phyloP scores from a whole-genome alignment of 2,329 filamentous ascomycete species.

The Fusarium chlamydosporum region DNA sequence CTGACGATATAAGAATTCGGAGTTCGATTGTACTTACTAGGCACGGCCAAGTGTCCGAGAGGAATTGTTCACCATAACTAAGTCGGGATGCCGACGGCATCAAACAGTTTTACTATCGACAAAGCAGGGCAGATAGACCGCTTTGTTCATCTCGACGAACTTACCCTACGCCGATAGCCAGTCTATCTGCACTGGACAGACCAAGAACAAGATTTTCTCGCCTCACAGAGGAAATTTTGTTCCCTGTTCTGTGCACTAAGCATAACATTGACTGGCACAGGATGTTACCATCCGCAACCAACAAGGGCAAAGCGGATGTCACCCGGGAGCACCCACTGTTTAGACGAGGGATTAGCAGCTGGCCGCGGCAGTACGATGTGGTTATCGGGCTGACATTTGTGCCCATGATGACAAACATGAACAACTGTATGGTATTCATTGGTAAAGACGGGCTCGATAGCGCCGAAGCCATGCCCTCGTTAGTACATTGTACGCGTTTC shows the following conservation, averaged over 20 bases:
- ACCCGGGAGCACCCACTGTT: conserved; percentile 31
- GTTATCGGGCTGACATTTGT: conserved; percentile 35
- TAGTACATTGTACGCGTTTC: conserved; percentile 9
- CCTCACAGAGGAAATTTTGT: conserved; percentile 16
- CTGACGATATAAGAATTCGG: too few relatives aligned
- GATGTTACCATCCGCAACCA: conserved; percentile 27
- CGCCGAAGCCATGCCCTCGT: conserved; percentile 16
- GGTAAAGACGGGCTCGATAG: conserved; percentile 12
- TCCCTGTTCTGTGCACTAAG: conserved; percentile 29
- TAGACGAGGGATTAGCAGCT: conserved; percentile 22
- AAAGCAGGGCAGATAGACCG: neutral
- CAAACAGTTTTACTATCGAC: neutral
- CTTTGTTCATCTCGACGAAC: neutral
- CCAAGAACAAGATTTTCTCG: conserved; percentile 7
- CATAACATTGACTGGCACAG: conserved; percentile 30
- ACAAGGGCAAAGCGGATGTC: conserved; percentile 31
- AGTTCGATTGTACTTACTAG: too few relatives aligned
- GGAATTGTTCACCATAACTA: neutral
- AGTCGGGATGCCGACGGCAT: conserved; percentile 22
- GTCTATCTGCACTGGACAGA: conserved; percentile 7
- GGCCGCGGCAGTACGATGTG: conserved; percentile 36
- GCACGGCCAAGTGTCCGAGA: too few relatives aligned
- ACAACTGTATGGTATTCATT: conserved; percentile 16
- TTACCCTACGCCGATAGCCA: conserved; percentile 24
- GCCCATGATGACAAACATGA: conserved; percentile 30